Evolutionary conservation across 257 asterid species (phyloP).

Genomic region (Solanum habrochaites): DNA sequence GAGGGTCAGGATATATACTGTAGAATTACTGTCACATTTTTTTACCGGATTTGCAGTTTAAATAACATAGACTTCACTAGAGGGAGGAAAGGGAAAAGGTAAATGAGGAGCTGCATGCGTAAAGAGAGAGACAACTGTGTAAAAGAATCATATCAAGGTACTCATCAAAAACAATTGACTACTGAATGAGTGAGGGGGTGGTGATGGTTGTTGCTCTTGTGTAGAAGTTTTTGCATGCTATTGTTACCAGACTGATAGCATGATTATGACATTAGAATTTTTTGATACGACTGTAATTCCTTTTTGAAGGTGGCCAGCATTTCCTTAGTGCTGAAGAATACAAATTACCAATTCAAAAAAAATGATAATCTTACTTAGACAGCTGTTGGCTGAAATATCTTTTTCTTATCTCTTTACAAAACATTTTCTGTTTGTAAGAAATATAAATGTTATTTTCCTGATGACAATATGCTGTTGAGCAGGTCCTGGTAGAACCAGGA

Average conservation of each 20-base stretch:
- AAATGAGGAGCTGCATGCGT: not conserved
- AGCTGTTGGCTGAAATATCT: not conserved
- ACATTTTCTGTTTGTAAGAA: not conserved
- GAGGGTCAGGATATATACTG: not conserved
- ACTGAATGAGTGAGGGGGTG: not conserved
- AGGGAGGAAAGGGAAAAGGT: not conserved
- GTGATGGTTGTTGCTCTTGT: not conserved
- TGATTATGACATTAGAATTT: not conserved
- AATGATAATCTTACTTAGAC: not conserved
- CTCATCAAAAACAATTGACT: not conserved
- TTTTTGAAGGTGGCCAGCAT: not conserved
- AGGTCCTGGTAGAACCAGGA: conserved; percentile 94
- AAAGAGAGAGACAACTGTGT: not conserved
- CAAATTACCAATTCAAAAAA: not conserved
- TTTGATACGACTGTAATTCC: not conserved
- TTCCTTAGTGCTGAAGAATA: not conserved
- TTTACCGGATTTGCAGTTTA: not conserved
- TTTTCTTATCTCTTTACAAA: not conserved
- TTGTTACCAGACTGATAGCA: not conserved
- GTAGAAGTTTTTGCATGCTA: not conserved
- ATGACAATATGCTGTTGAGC: conserved; percentile 12
- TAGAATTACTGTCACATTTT: not conserved
- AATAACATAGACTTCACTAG: not conserved
- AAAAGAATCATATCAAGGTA: not conserved
- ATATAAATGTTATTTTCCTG: not conserved